Percentiles rank a stretch among this genome's conserved stretches.
phyloP scores from a whole-genome alignment of 106 monocot species.

The Posidonia australis region DNA sequence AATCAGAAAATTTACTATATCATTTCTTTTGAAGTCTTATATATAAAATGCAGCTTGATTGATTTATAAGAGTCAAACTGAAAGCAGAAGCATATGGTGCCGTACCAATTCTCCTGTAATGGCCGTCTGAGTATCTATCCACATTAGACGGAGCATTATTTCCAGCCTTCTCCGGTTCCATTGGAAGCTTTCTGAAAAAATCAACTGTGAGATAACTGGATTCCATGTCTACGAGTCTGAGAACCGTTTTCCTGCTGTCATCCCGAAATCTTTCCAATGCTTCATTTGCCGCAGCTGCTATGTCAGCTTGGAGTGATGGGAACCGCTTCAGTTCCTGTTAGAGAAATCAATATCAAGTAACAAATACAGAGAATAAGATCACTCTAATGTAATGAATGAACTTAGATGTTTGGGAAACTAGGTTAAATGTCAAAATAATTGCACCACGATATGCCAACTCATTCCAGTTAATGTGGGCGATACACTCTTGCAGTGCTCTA shows the following conservation, averaged over 20 bases:
- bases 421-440: background rate
- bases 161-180: constrained; percentile 60
- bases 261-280: constrained; percentile 84
- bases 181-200: constrained; percentile 82
- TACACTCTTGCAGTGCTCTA: too few species aligned
- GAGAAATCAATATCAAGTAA: background rate
- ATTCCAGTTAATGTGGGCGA: too few species aligned
- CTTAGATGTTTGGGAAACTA: background rate
- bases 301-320: constrained; percentile 78
- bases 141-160: constrained; percentile 18
- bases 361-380: background rate
- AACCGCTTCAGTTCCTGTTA: constrained; percentile 78
- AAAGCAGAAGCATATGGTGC: background rate
- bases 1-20: background rate
- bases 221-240: constrained; percentile 86
- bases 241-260: constrained; percentile 68
- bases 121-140: constrained; percentile 38
- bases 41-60: background rate
- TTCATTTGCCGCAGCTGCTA: constrained; percentile 85
- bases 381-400: background rate
- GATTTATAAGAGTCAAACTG: background rate
- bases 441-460: too few species aligned
- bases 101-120: constrained; percentile 77
- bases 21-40: background rate
- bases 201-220: constrained; percentile 85